Percentiles rank a stretch among this genome's conserved stretches.
Conservation (phyloP, 2,329 filamentous ascomycete genomes). For the Claviceps sp. region DNA sequence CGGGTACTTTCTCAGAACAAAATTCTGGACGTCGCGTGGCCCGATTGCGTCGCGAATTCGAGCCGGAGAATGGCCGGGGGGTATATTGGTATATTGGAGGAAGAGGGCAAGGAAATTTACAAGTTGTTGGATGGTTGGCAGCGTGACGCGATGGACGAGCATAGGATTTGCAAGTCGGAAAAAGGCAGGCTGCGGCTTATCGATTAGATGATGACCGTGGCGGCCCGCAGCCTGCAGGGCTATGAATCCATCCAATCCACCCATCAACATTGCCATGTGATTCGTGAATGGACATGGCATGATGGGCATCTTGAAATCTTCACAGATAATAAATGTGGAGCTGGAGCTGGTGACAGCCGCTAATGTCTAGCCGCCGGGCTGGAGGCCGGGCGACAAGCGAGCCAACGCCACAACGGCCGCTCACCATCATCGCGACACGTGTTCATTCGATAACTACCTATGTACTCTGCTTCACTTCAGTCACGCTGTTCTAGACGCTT, state of each 20-base stretch:
- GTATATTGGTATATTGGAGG: background rate
- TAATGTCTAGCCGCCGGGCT: background rate
- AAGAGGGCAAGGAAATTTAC: background rate
- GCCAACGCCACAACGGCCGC: background rate
- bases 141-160: background rate
- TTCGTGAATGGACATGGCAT: too few relatives aligned
- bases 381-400: too few relatives aligned
- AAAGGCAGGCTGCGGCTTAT: background rate
- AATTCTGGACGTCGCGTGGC: background rate
- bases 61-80: too few relatives aligned
- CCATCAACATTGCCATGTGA: background rate
- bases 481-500: background rate
- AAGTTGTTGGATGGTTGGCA: background rate
- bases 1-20: background rate
- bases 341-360: background rate
- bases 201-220: constrained; percentile 3
- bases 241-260: background rate
- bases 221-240: background rate
- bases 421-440: background rate
- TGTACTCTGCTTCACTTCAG: background rate
- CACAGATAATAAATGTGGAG: background rate
- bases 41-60: background rate
- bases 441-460: background rate
- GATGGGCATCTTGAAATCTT: background rate
- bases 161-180: background rate